Evolutionary conservation across 768 basidiomycete species (phyloP).

Genomic region (Calvatia gigantea): DNA sequence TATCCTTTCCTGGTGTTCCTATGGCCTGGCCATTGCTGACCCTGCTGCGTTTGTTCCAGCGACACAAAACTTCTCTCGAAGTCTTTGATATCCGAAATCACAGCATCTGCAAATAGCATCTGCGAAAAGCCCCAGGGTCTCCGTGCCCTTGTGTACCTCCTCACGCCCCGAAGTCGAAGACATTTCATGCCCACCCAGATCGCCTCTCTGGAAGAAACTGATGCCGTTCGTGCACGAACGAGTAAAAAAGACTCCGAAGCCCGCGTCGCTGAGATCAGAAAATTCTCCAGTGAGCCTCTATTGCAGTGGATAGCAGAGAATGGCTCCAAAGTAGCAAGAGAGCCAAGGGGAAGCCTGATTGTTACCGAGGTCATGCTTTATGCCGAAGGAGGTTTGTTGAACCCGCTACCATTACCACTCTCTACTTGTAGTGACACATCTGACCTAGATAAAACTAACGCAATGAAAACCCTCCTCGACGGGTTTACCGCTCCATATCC

Average conservation of each 20-base stretch:
- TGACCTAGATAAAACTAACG: constrained; percentile 67
- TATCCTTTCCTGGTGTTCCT: background rate
- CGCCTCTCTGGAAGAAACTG: constrained; percentile 67
- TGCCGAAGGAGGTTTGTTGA: constrained; percentile 72
- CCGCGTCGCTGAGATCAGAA: constrained; percentile 68
- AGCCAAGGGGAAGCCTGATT: constrained; percentile 78
- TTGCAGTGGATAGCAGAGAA: constrained; percentile 66
- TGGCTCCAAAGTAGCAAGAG: constrained; percentile 59
- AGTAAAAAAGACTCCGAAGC: constrained; percentile 76
- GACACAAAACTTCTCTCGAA: constrained; percentile 90
- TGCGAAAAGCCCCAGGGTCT: constrained; percentile 70
- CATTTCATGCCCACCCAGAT: constrained; percentile 89
- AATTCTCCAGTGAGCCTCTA: constrained; percentile 70
- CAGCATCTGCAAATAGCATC: constrained; percentile 51
- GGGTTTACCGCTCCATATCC: constrained; percentile 58
- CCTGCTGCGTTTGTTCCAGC: constrained; percentile 32
- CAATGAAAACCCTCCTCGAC: constrained; percentile 56
- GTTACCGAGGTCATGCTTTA: constrained; percentile 81
- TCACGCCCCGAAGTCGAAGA: constrained; percentile 77
- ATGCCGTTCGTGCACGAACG: constrained; percentile 60
- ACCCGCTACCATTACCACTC: too few species aligned
- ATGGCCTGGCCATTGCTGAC: background rate
- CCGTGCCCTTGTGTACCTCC: constrained; percentile 75
- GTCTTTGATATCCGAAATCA: constrained; percentile 71
- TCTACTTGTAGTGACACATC: too few species aligned